Percentiles rank a stretch among this genome's conserved stretches.
Evolutionary conservation across 2,329 filamentous ascomycete genomes (phyloP).

Genomic region (Fusarium transvaalense): DNA sequence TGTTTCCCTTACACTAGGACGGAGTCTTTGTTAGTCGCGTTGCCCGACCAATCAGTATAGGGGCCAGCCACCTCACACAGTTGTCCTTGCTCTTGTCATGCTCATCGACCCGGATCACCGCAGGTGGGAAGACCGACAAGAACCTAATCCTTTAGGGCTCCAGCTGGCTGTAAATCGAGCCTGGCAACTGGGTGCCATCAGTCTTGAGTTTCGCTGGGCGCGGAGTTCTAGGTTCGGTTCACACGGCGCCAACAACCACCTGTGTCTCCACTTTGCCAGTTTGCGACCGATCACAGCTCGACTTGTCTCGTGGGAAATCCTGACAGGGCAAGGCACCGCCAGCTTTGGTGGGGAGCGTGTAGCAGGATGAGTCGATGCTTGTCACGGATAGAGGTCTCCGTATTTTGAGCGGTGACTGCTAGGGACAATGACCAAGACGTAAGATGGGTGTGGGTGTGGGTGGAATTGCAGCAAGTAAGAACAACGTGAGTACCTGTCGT

Average conservation of each 20-base stretch:
- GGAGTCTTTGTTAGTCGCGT: slow-evolving; percentile 47
- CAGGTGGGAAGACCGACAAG: slow-evolving; percentile 29
- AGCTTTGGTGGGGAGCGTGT: slow-evolving; percentile 30
- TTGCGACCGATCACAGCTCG: slow-evolving; percentile 31
- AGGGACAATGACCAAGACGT: slow-evolving; percentile 4
- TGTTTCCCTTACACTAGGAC: slow-evolving; percentile 41
- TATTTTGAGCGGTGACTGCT: slow-evolving; percentile 40
- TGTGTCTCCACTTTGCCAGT: slow-evolving; percentile 40
- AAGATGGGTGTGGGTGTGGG: slow-evolving; percentile 19
- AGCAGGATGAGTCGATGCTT: slow-evolving; percentile 26
- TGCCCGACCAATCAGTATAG: slow-evolving; percentile 45
- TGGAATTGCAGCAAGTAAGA: slow-evolving; percentile 27
- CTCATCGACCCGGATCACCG: slow-evolving; percentile 40
- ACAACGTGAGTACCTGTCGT: slow-evolving; percentile 11
- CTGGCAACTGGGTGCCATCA: slow-evolving; percentile 32
- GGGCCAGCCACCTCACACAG: slow-evolving; percentile 45
- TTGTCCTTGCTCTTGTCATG: slow-evolving; percentile 38
- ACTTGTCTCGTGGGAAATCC: slow-evolving; percentile 16
- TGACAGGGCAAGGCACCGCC: slow-evolving; percentile 30
- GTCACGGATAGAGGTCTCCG: slow-evolving; percentile 23
- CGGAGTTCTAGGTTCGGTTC: slow-evolving; percentile 21
- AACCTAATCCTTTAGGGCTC: slow-evolving; percentile 37
- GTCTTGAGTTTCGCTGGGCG: slow-evolving; percentile 32
- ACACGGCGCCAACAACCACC: slow-evolving; percentile 33
- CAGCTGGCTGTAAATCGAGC: slow-evolving; percentile 34